Evolutionary conservation across 805 yeast genomes (phyloP).

Genomic region (Priceomyces carsonii): DNA sequence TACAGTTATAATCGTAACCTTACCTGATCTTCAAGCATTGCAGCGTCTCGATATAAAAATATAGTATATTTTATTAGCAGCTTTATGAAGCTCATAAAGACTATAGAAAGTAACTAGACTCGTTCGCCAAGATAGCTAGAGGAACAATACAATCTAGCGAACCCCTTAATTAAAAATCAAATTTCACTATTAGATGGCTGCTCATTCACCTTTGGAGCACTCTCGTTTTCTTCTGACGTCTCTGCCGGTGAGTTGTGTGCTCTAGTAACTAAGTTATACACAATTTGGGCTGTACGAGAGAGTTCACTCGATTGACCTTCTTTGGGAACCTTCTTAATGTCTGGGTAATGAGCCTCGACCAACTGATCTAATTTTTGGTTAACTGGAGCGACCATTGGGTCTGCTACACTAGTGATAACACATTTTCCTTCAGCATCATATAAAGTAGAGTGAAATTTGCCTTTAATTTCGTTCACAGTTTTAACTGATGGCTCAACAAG

Average conservation of each 20-base stretch:
- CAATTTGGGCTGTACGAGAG: constrained; percentile 48
- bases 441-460: constrained; percentile 49
- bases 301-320: constrained; percentile 57
- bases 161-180: too few relatives aligned
- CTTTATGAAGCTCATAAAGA: too few relatives aligned
- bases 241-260: too few relatives aligned
- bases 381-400: constrained; percentile 62
- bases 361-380: constrained; percentile 53
- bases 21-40: too few relatives aligned
- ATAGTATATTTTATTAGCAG: too few relatives aligned
- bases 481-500: constrained; percentile 50
- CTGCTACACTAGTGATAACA: constrained; percentile 58
- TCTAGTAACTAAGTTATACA: constrained; percentile 27
- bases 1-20: constrained; percentile 9
- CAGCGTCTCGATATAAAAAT: too few relatives aligned
- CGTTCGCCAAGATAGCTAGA: too few relatives aligned
- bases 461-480: constrained; percentile 49
- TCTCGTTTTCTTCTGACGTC: background rate
- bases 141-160: too few relatives aligned
- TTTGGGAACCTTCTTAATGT: constrained; percentile 36
- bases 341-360: constrained; percentile 48
- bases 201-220: background rate
- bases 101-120: too few relatives aligned
- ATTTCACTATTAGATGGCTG: too few relatives aligned
- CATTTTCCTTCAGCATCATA: constrained; percentile 65